Conservation (phyloP, 2,329 filamentous ascomycete genomes). For the Monosporascus sp. region DNA sequence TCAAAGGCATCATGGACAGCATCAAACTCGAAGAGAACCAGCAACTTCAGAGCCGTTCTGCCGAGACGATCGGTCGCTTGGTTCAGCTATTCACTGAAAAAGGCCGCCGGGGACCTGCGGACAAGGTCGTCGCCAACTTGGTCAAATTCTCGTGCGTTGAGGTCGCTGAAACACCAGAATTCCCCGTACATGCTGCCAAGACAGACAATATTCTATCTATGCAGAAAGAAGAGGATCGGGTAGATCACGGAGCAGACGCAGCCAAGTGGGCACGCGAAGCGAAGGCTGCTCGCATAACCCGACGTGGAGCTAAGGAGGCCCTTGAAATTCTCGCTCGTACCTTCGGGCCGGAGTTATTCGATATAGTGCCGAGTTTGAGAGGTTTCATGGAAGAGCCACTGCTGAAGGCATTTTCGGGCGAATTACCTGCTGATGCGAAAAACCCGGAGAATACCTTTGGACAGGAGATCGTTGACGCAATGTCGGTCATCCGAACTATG, state of each 20-base stretch:
- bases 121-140: conserved; percentile 92
- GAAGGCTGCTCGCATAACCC: conserved; percentile 80
- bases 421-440: conserved; percentile 66
- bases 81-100: conserved; percentile 80
- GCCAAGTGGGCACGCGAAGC: conserved; percentile 86
- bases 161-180: conserved; percentile 94
- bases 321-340: conserved; percentile 78
- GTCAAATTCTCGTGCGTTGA: conserved; percentile 98
- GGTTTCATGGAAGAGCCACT: conserved; percentile 79
- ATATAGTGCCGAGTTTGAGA: conserved; percentile 77
- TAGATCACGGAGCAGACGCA: conserved; percentile 79
- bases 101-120: conserved; percentile 77
- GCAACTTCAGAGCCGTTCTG: conserved; percentile 81
- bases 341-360: conserved; percentile 73
- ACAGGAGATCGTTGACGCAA: conserved; percentile 87
- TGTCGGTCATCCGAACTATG: conserved; percentile 88
- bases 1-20: conserved; percentile 98
- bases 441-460: conserved; percentile 72
- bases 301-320: conserved; percentile 89
- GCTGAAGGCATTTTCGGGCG: conserved; percentile 63
- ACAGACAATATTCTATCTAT: conserved; percentile 82
- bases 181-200: conserved; percentile 73
- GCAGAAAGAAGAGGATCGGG: conserved; percentile 93
- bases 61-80: conserved; percentile 74
- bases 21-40: conserved; percentile 91